Evolutionary conservation across 2,329 filamentous ascomycete genomes (phyloP).

Genomic region (Fragosphaeria purpurea): DNA sequence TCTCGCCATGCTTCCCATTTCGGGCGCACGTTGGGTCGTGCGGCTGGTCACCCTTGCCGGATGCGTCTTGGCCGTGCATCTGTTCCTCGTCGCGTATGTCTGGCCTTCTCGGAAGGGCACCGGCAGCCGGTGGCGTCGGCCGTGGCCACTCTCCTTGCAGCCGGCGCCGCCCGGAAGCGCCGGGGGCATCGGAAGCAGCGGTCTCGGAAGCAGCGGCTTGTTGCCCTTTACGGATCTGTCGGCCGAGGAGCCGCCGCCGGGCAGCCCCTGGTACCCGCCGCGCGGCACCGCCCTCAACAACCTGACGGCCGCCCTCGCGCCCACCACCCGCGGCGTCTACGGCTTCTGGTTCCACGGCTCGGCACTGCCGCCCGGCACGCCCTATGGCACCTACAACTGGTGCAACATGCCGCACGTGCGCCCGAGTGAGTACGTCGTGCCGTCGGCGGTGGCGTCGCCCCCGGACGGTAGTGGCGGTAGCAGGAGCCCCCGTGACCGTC

Average conservation of each 20-base stretch:
- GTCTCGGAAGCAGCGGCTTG: neutral
- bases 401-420: conserved; percentile 87
- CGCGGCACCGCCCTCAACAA: conserved; percentile 19
- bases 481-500: too few relatives aligned
- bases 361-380: conserved; percentile 34
- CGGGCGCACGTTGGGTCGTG: conserved; percentile 4
- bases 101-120: neutral
- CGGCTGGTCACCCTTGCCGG: conserved; percentile 5
- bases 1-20: neutral
- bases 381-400: conserved; percentile 64
- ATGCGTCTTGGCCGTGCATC: conserved; percentile 5
- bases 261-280: conserved; percentile 19
- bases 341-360: conserved; percentile 68
- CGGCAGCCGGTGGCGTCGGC: neutral
- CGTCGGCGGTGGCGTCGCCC: conserved; percentile 22
- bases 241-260: conserved; percentile 5
- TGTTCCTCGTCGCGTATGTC: conserved; percentile 1
- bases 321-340: conserved; percentile 44
- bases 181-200: conserved; percentile 1
- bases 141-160: conserved; percentile 6
- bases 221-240: neutral
- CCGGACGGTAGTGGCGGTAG: too few relatives aligned
- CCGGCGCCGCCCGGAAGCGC: neutral
- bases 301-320: conserved; percentile 14
- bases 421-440: conserved; percentile 49